Conservation (phyloP, 2,329 filamentous ascomycete genomes). For the Fusarium domesticum region DNA sequence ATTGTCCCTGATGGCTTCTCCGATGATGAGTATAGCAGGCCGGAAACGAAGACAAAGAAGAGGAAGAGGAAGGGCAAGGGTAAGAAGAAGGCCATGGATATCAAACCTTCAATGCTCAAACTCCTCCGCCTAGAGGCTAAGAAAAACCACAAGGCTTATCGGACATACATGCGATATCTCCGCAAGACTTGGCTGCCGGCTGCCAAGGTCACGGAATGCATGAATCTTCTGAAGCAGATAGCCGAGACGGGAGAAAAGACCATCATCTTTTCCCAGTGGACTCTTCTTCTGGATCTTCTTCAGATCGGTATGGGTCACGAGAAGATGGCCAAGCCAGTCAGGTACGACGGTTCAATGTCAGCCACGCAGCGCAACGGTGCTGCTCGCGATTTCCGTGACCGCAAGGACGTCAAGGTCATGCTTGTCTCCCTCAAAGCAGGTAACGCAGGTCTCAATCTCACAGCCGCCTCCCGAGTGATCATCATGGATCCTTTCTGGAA, state of each 20-base stretch:
- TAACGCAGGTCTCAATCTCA: slow-evolving; percentile 81
- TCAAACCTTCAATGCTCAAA: slow-evolving; percentile 57
- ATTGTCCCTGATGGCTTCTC: slow-evolving; percentile 45
- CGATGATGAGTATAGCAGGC: slow-evolving; percentile 18
- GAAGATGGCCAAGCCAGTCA: slow-evolving; percentile 58
- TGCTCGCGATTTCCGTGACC: slow-evolving; percentile 62
- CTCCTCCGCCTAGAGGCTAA: slow-evolving; percentile 63
- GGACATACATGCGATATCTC: slow-evolving; percentile 67
- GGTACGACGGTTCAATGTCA: slow-evolving; percentile 80
- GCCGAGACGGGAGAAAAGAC: slow-evolving; percentile 63
- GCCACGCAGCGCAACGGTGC: slow-evolving; percentile 65
- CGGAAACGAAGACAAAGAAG: slow-evolving; percentile 22
- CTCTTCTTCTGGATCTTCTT: slow-evolving; percentile 68
- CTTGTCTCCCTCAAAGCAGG: slow-evolving; percentile 81
- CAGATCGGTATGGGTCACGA: slow-evolving; percentile 68
- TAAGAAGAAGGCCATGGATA: slow-evolving; percentile 42
- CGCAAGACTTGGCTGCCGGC: slow-evolving; percentile 69
- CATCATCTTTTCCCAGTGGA: slow-evolving; percentile 78
- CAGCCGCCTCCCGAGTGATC: slow-evolving; percentile 78
- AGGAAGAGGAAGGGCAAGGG: slow-evolving; percentile 33
- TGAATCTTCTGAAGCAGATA: slow-evolving; percentile 69
- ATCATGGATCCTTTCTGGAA: slow-evolving; percentile 96
- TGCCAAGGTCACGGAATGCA: slow-evolving; percentile 77
- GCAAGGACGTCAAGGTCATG: slow-evolving; percentile 67
- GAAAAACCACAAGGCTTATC: slow-evolving; percentile 62